Evolutionary conservation across 345 rosid species (phyloP).

Genomic region (Sisymbrium altissimum): DNA sequence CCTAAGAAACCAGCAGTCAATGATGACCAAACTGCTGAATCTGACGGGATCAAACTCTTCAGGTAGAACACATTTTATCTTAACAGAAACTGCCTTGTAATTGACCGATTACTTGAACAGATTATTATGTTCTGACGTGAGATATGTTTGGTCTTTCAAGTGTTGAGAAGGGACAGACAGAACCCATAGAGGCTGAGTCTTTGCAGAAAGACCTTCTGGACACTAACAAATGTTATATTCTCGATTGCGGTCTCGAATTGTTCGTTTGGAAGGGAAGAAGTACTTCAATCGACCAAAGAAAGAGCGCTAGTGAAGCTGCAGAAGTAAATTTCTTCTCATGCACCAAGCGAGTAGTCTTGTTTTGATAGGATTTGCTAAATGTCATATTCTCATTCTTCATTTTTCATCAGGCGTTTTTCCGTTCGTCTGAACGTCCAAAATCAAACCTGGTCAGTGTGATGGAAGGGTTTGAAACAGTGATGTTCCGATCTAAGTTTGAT

Average conservation of each 20-base stretch:
- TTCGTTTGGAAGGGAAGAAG: constrained; percentile 94
- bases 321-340: constrained; percentile 51
- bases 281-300: constrained; percentile 82
- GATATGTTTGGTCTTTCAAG: constrained; percentile 44
- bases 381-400: not conserved
- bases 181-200: constrained; percentile 62
- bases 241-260: constrained; percentile 80
- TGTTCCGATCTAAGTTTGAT: constrained; percentile 83
- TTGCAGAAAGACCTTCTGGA: constrained; percentile 72
- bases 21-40: constrained; percentile 47
- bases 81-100: not conserved
- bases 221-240: constrained; percentile 77
- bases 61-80: constrained; percentile 43
- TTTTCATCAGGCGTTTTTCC: constrained; percentile 59
- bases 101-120: not conserved
- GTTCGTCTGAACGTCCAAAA: constrained; percentile 48
- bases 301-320: constrained; percentile 75
- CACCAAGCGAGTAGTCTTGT: not conserved
- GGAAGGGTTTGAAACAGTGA: constrained; percentile 96
- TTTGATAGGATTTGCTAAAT: not conserved
- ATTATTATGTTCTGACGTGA: constrained; percentile 27
- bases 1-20: constrained; percentile 62
- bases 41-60: constrained; percentile 53
- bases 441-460: constrained; percentile 75
- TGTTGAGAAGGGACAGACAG: constrained; percentile 81